Conservation (phyloP, 352 stramenopile species). For the Phytophthora rubi region DNA sequence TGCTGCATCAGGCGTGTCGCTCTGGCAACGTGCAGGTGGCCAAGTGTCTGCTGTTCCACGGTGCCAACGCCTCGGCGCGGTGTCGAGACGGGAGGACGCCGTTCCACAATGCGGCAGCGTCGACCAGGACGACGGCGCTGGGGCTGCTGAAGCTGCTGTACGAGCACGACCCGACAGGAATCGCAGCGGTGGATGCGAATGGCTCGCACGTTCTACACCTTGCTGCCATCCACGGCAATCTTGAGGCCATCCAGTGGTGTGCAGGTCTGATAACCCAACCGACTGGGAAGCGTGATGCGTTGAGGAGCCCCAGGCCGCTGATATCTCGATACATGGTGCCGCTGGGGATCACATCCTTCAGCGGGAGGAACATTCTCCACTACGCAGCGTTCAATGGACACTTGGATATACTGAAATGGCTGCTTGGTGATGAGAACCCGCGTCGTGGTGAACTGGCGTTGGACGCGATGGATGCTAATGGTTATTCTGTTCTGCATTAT, state of each 20-base stretch:
- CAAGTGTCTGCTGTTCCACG: slow-evolving; percentile 65
- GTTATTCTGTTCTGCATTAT: slow-evolving; percentile 73
- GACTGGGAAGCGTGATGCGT: background rate
- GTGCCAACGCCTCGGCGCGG: slow-evolving; percentile 40
- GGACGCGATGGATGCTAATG: slow-evolving; percentile 53
- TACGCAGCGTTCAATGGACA: slow-evolving; percentile 75
- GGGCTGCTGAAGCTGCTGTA: slow-evolving; percentile 55
- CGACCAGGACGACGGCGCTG: slow-evolving; percentile 33
- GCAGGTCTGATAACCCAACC: slow-evolving; percentile 14
- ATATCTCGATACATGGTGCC: slow-evolving; percentile 20
- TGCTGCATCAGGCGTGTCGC: slow-evolving; percentile 72
- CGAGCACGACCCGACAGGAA: slow-evolving; percentile 53
- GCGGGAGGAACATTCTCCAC: slow-evolving; percentile 68
- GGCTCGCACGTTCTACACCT: slow-evolving; percentile 70
- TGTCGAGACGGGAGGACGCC: slow-evolving; percentile 61
- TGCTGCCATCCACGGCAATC: slow-evolving; percentile 66
- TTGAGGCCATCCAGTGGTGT: slow-evolving; percentile 70
- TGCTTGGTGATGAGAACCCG: slow-evolving; percentile 41
- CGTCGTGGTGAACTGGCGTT: slow-evolving; percentile 38
- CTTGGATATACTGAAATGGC: slow-evolving; percentile 55
- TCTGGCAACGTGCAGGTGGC: slow-evolving; percentile 57
- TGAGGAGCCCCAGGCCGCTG: background rate
- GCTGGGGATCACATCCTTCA: slow-evolving; percentile 64
- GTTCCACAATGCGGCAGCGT: slow-evolving; percentile 63
- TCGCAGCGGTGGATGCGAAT: slow-evolving; percentile 61